Evolutionary conservation across 345 rosid genomes (phyloP).

Genomic region (Eucalyptus tenuipes): DNA sequence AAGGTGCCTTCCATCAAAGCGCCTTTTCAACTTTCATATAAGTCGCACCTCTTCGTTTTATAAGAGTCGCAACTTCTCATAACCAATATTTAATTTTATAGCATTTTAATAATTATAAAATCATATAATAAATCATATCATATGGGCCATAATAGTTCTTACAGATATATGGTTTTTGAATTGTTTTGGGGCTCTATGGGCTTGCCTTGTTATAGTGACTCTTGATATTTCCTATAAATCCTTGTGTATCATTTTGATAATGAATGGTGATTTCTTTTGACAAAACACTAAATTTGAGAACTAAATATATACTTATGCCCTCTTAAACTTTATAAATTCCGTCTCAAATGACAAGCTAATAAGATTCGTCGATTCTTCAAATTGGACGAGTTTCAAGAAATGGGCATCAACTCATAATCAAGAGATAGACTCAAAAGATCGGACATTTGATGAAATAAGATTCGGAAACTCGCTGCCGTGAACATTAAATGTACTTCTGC

Average conservation of each 20-base stretch:
- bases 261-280: too few species aligned
- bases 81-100: too few species aligned
- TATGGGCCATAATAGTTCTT: too few species aligned
- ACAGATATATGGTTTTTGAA: too few species aligned
- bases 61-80: too few species aligned
- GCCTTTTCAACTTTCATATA: too few species aligned
- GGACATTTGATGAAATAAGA: not conserved
- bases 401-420: not conserved
- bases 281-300: not conserved
- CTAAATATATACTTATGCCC: not conserved
- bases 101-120: too few species aligned
- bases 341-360: not conserved
- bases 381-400: not conserved
- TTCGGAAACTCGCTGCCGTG: rapidly evolving
- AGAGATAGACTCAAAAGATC: not conserved
- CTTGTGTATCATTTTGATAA: rapidly evolving
- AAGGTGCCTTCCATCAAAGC: too few species aligned
- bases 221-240: not conserved
- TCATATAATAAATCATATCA: too few species aligned
- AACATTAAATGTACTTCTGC: not conserved
- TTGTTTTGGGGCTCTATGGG: rapidly evolving
- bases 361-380: rapidly evolving
- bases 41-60: too few species aligned
- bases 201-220: rapidly evolving
- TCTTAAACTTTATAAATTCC: not conserved